Evolutionary conservation across 2,329 filamentous ascomycete genomes (phyloP), one percentile per base, ranked within the genome.

Genomic region (Saccharata proteae): DNA sequence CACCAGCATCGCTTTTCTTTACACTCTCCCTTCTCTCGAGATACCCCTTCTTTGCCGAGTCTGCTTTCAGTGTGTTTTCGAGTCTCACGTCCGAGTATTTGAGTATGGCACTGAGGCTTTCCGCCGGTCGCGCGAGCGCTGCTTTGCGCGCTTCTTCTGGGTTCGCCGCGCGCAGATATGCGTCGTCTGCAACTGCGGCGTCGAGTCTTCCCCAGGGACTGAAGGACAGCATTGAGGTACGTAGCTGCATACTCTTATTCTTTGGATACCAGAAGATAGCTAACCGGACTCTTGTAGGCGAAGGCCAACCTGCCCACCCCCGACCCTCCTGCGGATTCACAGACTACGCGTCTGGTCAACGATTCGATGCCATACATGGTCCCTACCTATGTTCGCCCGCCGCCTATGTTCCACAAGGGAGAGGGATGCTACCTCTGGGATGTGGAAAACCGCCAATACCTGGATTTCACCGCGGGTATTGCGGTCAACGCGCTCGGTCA

Each of bases 401-500:
- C 80, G 26, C 84, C 85, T 2, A 81, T 96, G 50, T 94, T 98
- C 56, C 75, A 85, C 36, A 81, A 77, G 54, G 90, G 86, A 40
- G 65, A 84, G 51, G 90, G 90, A 3, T 85, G 79, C 38, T 86
- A 85, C 54, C 58, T 98, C 40, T 96, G 77, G 74, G 90, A 98
- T 54, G 62, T 88, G 21, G 85, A 94, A 61, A 81, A 90, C 51
- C 67, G 82, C 38, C 77, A 76, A 53, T 98, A 94, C 54, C 69
- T 98, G 17, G 90, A 98, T 58, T 83, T 98, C 48, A 96, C 90
- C 1, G 80, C 86, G 7, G 90, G 90, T 28, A 98, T 98, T 51
- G 90, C 90, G 11, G 90, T 98, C 52, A 94, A 88, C 59, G 76
- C 80, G 14, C 67, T 98, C 19, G 90, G 90, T 7, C 90, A 98